Conservation (phyloP, 805 yeast species). For the Cyberlindnera maritima region DNA sequence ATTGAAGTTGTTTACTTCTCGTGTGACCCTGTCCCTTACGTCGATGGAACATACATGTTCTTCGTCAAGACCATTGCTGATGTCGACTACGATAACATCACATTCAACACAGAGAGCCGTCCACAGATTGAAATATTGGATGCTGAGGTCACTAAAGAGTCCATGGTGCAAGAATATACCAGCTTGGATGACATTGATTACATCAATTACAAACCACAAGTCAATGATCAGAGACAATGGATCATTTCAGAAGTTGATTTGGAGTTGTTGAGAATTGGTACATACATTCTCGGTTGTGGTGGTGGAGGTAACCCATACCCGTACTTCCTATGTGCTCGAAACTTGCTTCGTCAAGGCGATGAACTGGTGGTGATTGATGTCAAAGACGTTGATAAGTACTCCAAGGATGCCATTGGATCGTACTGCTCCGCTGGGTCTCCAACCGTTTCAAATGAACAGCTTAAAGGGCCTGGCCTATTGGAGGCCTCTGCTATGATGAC, state of each 20-base stretch:
- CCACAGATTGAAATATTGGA: background rate
- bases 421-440: constrained; percentile 30
- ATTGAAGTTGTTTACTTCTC: constrained; percentile 27
- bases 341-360: constrained; percentile 35
- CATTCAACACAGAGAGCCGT: background rate
- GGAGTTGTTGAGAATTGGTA: constrained; percentile 42
- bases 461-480: constrained; percentile 34
- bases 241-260: constrained; percentile 30
- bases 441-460: constrained; percentile 28
- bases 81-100: constrained; percentile 25
- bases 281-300: constrained; percentile 48
- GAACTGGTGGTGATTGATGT: constrained; percentile 33
- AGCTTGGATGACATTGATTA: constrained; percentile 26
- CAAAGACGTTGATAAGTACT: constrained; percentile 10
- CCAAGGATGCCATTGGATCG: constrained; percentile 30
- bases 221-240: constrained; percentile 26
- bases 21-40: constrained; percentile 32
- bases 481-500: constrained; percentile 28
- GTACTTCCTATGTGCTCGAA: constrained; percentile 33
- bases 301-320: constrained; percentile 52
- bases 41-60: constrained; percentile 28
- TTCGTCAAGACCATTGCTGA: constrained; percentile 22
- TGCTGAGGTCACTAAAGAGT: constrained; percentile 3
- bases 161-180: constrained; percentile 1
- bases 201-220: constrained; percentile 15